Base-by-base conservation (phyloP, 495 filamentous ascomycete species). In the Massariosphaeria phaeospora region DNA sequence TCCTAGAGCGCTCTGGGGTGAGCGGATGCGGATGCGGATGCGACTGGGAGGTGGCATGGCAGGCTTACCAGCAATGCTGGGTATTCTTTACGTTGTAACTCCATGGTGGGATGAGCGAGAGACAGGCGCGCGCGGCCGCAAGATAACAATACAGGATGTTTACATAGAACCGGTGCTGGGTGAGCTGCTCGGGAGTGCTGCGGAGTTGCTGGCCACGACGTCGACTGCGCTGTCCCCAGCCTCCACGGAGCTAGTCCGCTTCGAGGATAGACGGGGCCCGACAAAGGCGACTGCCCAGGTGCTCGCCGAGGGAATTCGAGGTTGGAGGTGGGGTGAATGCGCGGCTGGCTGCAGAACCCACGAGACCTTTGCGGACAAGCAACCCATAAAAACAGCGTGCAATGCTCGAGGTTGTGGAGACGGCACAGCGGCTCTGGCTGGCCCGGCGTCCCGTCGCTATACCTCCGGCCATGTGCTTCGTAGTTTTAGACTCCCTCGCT, bases 81-180 rank as follows among this genome's bases (percentile, higher is more conserved):
- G 74, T 98, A 98, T 72, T 98, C 93, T 69, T 88, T 80, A 69
- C 91, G 80, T 65, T 88, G 86, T 63, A 95, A 80, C 62, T 91
- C 91, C 80, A 88, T 83, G 57, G 56, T 69, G 47, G 27, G 39
- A 40, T 39, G 15, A 20, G 27, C 30, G 41, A n/a, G n/a, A n/a
- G 41, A 48, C 47, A 26, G 35, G 38, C 45, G 52, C 40, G 55
- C 55, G 55, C 49, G 29, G 55, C 55, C 55, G 26, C 41, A 30
- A 40, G 30, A 26, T 18, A 41, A 33, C 23, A 47, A 47, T 17
- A 31, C 17, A 51, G 40, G 50, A 21, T 18, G 38, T 48, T 59
- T 51, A 52, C 61, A 63, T 63, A 63, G 61, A 58, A 52, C 10
- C 18, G 35, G 25, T 55, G 17, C 20, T 27, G 4, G 27, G 38